These are phyloP conservation scores for Agrocybe chaxingu DNA, from an alignment of 768 basidiomycete genomes.

Conservation along the genomic window DNA sequence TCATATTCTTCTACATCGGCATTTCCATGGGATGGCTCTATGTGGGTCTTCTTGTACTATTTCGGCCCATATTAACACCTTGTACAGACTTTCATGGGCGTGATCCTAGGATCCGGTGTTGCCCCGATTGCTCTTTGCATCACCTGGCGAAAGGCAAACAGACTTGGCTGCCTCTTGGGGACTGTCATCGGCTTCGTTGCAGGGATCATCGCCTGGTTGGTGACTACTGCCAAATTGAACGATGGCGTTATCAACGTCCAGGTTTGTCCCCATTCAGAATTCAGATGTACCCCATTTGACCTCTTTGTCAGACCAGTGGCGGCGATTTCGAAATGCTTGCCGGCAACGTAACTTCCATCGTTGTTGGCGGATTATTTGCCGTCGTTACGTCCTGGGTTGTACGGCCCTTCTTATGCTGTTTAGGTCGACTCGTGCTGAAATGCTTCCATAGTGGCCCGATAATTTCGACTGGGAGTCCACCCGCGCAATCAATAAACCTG, in stretches of 20 bases:
- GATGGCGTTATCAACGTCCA: conserved; percentile 66
- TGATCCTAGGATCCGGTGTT: conserved; percentile 81
- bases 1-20: conserved; percentile 88
- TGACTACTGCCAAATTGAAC: conserved; percentile 71
- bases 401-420: conserved; percentile 17
- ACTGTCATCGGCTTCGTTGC: conserved; percentile 64
- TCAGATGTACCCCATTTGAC: not conserved
- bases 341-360: conserved; percentile 86
- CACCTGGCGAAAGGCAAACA: conserved; percentile 85
- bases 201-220: conserved; percentile 83
- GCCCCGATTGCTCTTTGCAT: conserved; percentile 85
- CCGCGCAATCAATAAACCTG: conserved; percentile 64
- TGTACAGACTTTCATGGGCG: conserved; percentile 80
- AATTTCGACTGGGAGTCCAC: conserved; percentile 80
- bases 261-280: conserved; percentile 15
- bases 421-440: not conserved
- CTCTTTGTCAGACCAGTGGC: conserved; percentile 37
- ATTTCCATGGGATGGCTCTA: conserved; percentile 95
- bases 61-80: not conserved
- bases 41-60: conserved; percentile 36
- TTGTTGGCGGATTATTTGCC: conserved; percentile 75
- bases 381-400: conserved; percentile 62
- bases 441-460: conserved; percentile 60
- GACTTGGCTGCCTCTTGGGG: conserved; percentile 78
- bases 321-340: conserved; percentile 73